These are phyloP conservation scores for Podospora pseudoanserina DNA, from an alignment of 495 filamentous ascomycete species.

Conservation along the genomic window DNA sequence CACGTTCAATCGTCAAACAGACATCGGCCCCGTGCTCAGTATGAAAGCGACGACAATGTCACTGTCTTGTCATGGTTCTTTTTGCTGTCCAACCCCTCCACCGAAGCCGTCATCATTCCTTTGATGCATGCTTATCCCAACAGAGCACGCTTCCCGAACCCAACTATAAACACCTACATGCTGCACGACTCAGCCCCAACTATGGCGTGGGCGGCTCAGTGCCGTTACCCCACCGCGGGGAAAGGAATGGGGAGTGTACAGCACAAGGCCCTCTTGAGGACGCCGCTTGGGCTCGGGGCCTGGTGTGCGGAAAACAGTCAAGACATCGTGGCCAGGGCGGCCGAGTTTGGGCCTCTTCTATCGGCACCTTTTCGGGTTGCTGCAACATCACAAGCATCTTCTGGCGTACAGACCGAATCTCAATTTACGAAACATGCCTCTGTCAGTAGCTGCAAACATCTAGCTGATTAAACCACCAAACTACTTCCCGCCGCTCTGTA, in stretches of 20 bases:
- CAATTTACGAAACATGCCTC: conserved; percentile 4
- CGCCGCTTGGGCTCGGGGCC: not conserved
- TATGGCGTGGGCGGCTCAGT: not conserved
- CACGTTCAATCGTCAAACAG: conserved; percentile 16
- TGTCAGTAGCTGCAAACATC: not conserved
- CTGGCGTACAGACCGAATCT: too few relatives aligned
- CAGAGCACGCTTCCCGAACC: not conserved
- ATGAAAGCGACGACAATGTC: not conserved
- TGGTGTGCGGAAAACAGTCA: not conserved
- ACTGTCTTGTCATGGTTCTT: not conserved
- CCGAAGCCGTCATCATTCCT: not conserved
- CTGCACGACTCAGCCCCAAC: too few relatives aligned
- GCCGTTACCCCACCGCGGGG: not conserved
- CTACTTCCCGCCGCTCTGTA: not conserved
- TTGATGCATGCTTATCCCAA: not conserved
- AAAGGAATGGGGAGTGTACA: not conserved
- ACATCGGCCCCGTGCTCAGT: not conserved
- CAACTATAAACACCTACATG: too few relatives aligned
- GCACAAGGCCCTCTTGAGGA: not conserved
- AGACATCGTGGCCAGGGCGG: too few relatives aligned
- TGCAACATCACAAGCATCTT: not conserved
- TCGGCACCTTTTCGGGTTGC: not conserved
- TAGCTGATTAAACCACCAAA: not conserved
- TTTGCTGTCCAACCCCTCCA: not conserved
- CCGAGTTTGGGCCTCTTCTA: too few relatives aligned